Evolutionary conservation across 805 yeast species (phyloP).

Genomic region (Candida pseudofarinosa): DNA sequence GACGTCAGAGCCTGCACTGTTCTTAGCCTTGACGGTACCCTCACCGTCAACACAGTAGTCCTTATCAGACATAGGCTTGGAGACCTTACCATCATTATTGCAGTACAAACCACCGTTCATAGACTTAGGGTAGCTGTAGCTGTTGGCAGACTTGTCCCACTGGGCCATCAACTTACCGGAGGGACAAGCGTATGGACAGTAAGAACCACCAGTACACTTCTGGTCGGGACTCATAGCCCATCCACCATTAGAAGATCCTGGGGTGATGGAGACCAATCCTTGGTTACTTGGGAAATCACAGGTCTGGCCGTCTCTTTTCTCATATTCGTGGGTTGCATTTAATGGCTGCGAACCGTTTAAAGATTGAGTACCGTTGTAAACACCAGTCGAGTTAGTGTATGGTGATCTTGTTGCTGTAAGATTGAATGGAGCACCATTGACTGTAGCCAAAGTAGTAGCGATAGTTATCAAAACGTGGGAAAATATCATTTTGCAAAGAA

Average conservation of each 20-base stretch:
- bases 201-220: conserved; percentile 67
- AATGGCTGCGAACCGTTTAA: not conserved
- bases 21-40: conserved; percentile 65
- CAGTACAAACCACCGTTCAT: conserved; percentile 83
- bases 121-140: conserved; percentile 72
- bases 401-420: not conserved
- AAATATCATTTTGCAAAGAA: conserved; percentile 6
- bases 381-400: not conserved
- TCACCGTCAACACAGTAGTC: conserved; percentile 74
- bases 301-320: conserved; percentile 26
- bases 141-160: conserved; percentile 77
- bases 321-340: conserved; percentile 9
- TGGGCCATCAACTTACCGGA: conserved; percentile 85
- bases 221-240: conserved; percentile 86
- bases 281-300: conserved; percentile 67
- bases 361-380: not conserved
- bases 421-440: conserved; percentile 17
- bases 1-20: conserved; percentile 50
- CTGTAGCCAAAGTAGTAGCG: conserved; percentile 12
- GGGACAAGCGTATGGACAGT: conserved; percentile 90
- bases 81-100: conserved; percentile 61
- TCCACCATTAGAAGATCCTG: conserved; percentile 59
- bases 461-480: conserved; percentile 7
- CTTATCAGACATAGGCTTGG: conserved; percentile 54
- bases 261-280: conserved; percentile 69